Conservation (phyloP, 495 filamentous ascomycete species). For the Penicillium nucicola region DNA sequence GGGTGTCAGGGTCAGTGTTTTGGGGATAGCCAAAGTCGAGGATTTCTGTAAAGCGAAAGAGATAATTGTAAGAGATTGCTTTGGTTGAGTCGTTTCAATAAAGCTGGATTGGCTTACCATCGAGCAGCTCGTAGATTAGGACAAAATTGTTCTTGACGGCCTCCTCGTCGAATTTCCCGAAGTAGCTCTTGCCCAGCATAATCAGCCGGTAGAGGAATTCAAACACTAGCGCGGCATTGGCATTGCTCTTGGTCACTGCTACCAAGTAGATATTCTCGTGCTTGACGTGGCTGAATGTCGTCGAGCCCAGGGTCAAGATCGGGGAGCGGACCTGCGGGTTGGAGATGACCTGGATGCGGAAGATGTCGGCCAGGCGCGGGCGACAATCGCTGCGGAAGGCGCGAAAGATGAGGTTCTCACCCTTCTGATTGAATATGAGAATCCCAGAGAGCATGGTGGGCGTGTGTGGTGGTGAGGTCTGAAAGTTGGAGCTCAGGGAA, state of each 20-base stretch:
- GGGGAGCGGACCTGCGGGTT: slow-evolving; percentile 97
- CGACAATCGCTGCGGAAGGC: slow-evolving; percentile 97
- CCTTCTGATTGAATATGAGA: slow-evolving; percentile 98
- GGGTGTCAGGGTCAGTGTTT: slow-evolving; percentile 97
- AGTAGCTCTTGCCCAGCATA: slow-evolving; percentile 88
- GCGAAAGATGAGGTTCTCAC: slow-evolving; percentile 98
- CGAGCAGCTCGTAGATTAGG: slow-evolving; percentile 94
- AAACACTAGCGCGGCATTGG: slow-evolving; percentile 97
- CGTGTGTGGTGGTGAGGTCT: slow-evolving; percentile 4
- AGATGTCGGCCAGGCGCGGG: slow-evolving; percentile 94
- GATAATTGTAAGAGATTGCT: not conserved
- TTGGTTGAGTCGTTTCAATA: not conserved
- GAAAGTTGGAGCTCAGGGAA: slow-evolving; percentile 17
- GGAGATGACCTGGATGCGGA: slow-evolving; percentile 99
- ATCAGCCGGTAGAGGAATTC: slow-evolving; percentile 96
- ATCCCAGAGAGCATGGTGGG: slow-evolving; percentile 89
- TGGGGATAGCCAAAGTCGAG: slow-evolving; percentile 99
- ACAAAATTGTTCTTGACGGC: slow-evolving; percentile 99
- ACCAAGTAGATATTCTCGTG: slow-evolving; percentile 99
- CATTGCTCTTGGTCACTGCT: slow-evolving; percentile 98
- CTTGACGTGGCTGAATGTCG: slow-evolving; percentile 98
- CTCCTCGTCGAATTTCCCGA: slow-evolving; percentile 99
- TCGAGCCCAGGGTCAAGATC: slow-evolving; percentile 94
- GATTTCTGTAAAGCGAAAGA: slow-evolving; percentile 63
- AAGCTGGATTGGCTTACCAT: slow-evolving; percentile 56